phyloP scores from a whole-genome alignment of 78 protist species.

The Acrasis kona region DNA sequence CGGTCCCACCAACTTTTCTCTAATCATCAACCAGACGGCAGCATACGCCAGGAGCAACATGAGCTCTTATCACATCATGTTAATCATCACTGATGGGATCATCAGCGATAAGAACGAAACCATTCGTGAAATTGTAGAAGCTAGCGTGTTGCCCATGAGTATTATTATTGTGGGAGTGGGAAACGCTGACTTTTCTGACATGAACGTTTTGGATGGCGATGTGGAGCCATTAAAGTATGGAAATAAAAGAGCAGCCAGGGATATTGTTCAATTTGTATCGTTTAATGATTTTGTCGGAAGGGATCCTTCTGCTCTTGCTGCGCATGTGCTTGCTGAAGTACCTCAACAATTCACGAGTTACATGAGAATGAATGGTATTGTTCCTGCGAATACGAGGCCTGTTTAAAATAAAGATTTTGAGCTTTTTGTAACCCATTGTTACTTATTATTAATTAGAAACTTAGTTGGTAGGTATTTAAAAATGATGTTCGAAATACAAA shows the following conservation, averaged over 20 bases:
- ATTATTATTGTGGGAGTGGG: constrained; percentile 79
- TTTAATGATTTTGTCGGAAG: constrained; percentile 3
- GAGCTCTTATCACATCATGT: constrained; percentile 20
- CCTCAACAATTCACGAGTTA: not conserved
- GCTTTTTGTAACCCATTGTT: too few relatives aligned
- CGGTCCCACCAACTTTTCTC: constrained; percentile 29
- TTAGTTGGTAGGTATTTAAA: too few relatives aligned
- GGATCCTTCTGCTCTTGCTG: not conserved
- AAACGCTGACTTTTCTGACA: constrained; percentile 29
- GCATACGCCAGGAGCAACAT: not conserved
- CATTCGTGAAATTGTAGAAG: constrained; percentile 34
- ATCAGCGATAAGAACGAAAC: constrained; percentile 32
- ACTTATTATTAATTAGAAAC: too few relatives aligned
- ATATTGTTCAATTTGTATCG: constrained; percentile 70
- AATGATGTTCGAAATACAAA: too few relatives aligned
- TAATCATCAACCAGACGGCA: not conserved
- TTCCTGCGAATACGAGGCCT: too few relatives aligned
- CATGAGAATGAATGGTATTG: not conserved
- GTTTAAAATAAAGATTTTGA: too few relatives aligned
- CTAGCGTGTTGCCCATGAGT: constrained; percentile 34
- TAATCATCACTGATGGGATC: constrained; percentile 57
- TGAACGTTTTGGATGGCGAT: constrained; percentile 69
- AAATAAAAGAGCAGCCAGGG: constrained; percentile 23
- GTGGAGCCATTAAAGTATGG: not conserved
- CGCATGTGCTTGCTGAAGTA: not conserved